Percentiles rank a stretch among this genome's conserved stretches.
Conservation (phyloP, 2,329 filamentous ascomycete genomes). For the Neocucurbitaria cava region DNA sequence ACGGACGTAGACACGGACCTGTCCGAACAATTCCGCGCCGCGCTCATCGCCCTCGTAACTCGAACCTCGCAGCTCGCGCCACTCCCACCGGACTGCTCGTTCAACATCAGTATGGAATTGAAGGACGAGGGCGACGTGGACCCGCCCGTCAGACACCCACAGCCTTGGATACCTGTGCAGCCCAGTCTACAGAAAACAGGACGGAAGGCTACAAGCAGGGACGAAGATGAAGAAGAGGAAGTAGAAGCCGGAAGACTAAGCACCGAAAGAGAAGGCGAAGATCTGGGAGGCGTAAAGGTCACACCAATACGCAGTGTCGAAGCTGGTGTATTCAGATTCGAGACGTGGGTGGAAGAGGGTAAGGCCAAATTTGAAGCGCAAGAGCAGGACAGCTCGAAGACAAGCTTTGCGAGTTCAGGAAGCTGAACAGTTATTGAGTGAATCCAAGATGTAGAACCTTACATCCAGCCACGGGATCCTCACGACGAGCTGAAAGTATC, state of each 20-base stretch:
- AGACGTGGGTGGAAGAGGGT: constrained; percentile 74
- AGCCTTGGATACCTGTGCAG: constrained; percentile 68
- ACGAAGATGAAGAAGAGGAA: constrained; percentile 22
- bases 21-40: constrained; percentile 74
- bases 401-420: constrained; percentile 29
- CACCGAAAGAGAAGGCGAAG: constrained; percentile 33
- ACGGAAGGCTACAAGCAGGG: constrained; percentile 23
- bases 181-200: constrained; percentile 52
- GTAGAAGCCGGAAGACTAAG: constrained; percentile 20
- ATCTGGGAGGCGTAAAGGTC: constrained; percentile 62
- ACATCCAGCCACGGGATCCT: neutral
- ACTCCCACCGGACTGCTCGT: constrained; percentile 72
- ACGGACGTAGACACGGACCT: constrained; percentile 60
- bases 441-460: neutral
- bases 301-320: constrained; percentile 69
- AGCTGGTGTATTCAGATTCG: constrained; percentile 70
- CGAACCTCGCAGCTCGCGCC: constrained; percentile 63
- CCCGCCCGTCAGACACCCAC: constrained; percentile 57
- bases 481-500: neutral
- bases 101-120: constrained; percentile 78
- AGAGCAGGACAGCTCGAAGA: constrained; percentile 12
- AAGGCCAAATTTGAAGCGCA: constrained; percentile 55
- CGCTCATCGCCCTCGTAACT: constrained; percentile 68
- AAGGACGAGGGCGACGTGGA: constrained; percentile 63
- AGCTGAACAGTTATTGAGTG: neutral